These are phyloP conservation scores for Penicillium paneum DNA, from an alignment of 2,329 filamentous ascomycete species.

Conservation along the genomic window DNA sequence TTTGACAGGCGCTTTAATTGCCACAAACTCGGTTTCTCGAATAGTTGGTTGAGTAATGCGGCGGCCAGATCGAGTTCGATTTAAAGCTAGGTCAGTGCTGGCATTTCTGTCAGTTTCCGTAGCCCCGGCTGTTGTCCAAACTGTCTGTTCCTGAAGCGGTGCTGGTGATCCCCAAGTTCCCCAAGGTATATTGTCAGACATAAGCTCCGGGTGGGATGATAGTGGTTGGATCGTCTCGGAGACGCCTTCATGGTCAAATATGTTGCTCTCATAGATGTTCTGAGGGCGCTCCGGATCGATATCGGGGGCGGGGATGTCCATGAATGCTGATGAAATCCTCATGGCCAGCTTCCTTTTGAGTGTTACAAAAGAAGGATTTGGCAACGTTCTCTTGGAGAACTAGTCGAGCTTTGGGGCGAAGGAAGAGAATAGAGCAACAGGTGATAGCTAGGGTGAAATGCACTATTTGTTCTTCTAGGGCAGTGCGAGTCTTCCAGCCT, in stretches of 20 bases:
- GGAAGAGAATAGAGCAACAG: neutral
- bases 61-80: slow-evolving; percentile 8
- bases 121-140: neutral
- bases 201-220: neutral
- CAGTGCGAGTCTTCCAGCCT: neutral
- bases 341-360: neutral
- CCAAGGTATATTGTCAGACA: neutral
- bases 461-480: neutral
- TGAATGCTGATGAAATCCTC: neutral
- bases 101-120: neutral
- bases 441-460: neutral
- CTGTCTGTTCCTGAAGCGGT: neutral
- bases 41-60: neutral
- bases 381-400: neutral
- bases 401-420: neutral
- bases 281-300: neutral
- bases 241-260: slow-evolving; percentile 1
- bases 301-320: neutral
- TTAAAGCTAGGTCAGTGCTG: neutral
- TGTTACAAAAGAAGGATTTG: neutral
- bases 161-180: neutral
- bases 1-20: neutral
- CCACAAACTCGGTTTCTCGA: neutral
- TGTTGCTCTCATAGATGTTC: neutral
- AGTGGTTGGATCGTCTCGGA: neutral